Evolutionary conservation across 2,329 filamentous ascomycete species (phyloP).

Genomic region (Drechmeria coniospora): DNA sequence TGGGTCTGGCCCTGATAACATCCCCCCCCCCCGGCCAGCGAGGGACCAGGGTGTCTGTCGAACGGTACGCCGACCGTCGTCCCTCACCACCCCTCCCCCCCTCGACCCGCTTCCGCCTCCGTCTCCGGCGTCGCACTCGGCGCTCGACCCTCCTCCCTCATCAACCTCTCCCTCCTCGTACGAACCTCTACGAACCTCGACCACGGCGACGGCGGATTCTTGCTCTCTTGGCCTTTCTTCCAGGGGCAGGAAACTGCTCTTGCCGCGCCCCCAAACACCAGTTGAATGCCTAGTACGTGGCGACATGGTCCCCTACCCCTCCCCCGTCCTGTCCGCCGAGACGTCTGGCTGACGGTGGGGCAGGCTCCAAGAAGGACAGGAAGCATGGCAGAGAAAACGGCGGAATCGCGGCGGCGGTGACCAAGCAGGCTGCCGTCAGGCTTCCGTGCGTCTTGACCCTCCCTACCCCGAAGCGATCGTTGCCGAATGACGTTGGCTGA

Average conservation of each 20-base stretch:
- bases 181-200: slow-evolving; percentile 4
- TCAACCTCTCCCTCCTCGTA: no score
- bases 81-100: no score
- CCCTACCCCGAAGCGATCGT: slow-evolving; percentile 5
- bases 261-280: neutral
- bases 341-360: slow-evolving; percentile 12
- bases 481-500: slow-evolving; percentile 17
- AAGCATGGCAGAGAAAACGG: slow-evolving; percentile 39
- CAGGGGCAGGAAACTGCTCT: slow-evolving; percentile 1
- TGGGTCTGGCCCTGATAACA: no score
- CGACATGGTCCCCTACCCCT: slow-evolving; percentile 4
- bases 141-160: slow-evolving; percentile 4
- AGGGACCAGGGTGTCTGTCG: neutral
- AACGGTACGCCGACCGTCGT: slow-evolving; percentile 3
- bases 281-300: slow-evolving; percentile 3
- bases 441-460: slow-evolving; percentile 27
- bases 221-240: neutral
- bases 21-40: no score
- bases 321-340: slow-evolving; percentile 8
- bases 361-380: slow-evolving; percentile 34
- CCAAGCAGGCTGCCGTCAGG: slow-evolving; percentile 34
- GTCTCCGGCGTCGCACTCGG: slow-evolving; percentile 1
- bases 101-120: slow-evolving; percentile 1
- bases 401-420: slow-evolving; percentile 37
- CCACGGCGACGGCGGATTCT: neutral